Evolutionary conservation across 73 alveolate species (phyloP).

Genomic region (Tetrahymena elliotti): DNA sequence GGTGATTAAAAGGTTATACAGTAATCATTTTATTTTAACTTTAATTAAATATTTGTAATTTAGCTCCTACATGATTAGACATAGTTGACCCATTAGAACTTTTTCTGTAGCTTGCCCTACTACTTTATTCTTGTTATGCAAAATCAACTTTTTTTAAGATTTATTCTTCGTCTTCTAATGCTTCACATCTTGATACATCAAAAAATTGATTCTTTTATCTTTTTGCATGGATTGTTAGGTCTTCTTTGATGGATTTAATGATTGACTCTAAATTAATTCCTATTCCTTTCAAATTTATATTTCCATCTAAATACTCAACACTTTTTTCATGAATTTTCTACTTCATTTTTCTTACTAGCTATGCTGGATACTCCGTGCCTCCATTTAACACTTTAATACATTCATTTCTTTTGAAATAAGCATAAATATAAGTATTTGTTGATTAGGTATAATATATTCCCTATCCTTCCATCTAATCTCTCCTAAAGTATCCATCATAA

Average conservation of each 20-base stretch:
- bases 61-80: background rate
- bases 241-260: background rate
- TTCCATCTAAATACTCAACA: background rate
- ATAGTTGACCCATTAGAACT: background rate
- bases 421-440: background rate
- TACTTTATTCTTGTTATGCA: background rate
- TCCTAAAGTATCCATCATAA: background rate
- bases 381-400: background rate
- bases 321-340: background rate
- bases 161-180: background rate
- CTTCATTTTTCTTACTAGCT: background rate
- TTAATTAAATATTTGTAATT: background rate
- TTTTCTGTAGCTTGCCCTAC: background rate
- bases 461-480: background rate
- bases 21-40: background rate
- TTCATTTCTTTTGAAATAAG: background rate
- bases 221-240: background rate
- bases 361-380: background rate
- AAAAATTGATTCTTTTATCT: background rate
- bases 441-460: background rate
- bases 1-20: background rate
- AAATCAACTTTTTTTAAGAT: background rate
- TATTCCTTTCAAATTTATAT: background rate
- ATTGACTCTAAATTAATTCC: background rate
- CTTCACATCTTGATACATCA: background rate